These are phyloP conservation scores for Pilasporangium apinafurcum DNA, from an alignment of 352 stramenopile species.

Conservation along the genomic window DNA sequence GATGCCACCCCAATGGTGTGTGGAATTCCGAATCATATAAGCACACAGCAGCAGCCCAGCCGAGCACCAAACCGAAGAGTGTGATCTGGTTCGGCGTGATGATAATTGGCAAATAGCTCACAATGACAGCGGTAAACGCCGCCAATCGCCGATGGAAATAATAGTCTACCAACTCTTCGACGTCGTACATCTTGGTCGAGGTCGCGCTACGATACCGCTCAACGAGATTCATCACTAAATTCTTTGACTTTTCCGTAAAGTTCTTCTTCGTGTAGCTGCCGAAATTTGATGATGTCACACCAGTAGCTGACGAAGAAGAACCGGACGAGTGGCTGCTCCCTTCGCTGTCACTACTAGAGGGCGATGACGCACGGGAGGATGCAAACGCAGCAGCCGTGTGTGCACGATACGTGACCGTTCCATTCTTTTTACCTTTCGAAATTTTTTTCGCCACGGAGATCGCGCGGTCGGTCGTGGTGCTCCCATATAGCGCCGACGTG, in stretches of 20 bases:
- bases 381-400: constrained; percentile 16
- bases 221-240: constrained; percentile 30
- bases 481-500: constrained; percentile 4
- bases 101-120: constrained; percentile 80
- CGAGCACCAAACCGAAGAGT: constrained; percentile 63
- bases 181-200: constrained; percentile 84
- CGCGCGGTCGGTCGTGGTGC: background rate
- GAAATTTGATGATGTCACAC: constrained; percentile 1
- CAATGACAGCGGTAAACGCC: constrained; percentile 60
- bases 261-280: constrained; percentile 7
- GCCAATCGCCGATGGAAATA: constrained; percentile 79
- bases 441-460: constrained; percentile 3
- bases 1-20: constrained; percentile 51
- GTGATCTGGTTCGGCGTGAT: constrained; percentile 87
- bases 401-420: constrained; percentile 11
- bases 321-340: constrained; percentile 14
- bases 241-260: constrained; percentile 17
- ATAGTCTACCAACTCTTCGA: constrained; percentile 81
- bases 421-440: constrained; percentile 1
- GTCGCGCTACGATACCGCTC: constrained; percentile 68
- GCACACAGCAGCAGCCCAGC: constrained; percentile 59
- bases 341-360: constrained; percentile 28
- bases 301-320: no score
- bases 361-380: constrained; percentile 24
- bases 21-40: constrained; percentile 84